phyloP scores from a whole-genome alignment of 345 rosid species.

The Moricandia arvensis region DNA sequence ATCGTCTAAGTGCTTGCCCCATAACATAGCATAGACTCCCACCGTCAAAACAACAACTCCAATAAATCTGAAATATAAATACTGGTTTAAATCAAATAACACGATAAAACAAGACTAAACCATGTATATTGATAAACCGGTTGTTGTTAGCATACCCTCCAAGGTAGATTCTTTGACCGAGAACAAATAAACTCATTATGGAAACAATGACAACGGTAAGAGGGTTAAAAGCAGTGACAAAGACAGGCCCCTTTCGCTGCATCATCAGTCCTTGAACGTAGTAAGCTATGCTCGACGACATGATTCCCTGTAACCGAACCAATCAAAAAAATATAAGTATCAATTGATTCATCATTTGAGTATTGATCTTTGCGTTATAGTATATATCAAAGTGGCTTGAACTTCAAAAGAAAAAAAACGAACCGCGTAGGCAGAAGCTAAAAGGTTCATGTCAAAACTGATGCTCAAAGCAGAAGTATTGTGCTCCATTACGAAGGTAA shows the following conservation, averaged over 20 bases:
- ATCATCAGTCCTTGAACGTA: constrained; percentile 91
- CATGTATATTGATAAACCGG: not conserved
- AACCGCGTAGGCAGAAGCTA: constrained; percentile 95
- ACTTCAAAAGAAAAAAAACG: not conserved
- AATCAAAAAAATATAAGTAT: not conserved
- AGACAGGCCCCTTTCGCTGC: constrained; percentile 80
- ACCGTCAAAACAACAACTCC: constrained; percentile 60
- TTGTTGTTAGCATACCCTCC: constrained; percentile 60
- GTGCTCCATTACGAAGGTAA: constrained; percentile 78
- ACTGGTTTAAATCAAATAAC: not conserved
- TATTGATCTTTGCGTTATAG: not conserved
- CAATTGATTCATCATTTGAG: too few species aligned
- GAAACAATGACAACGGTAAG: constrained; percentile 85
- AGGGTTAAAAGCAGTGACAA: constrained; percentile 92
- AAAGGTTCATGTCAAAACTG: constrained; percentile 88
- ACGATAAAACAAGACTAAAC: not conserved
- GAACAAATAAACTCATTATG: constrained; percentile 82
- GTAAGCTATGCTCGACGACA: constrained; percentile 90
- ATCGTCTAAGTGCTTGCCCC: constrained; percentile 89
- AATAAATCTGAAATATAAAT: constrained; percentile 48
- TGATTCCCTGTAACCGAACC: constrained; percentile 60
- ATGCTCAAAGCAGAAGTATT: constrained; percentile 57
- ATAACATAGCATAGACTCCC: constrained; percentile 73
- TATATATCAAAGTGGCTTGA: not conserved
- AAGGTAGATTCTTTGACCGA: constrained; percentile 73